These are phyloP conservation scores for Dictyostelium intermedium DNA, from an alignment of 78 protist genomes.

Conservation along the genomic window DNA sequence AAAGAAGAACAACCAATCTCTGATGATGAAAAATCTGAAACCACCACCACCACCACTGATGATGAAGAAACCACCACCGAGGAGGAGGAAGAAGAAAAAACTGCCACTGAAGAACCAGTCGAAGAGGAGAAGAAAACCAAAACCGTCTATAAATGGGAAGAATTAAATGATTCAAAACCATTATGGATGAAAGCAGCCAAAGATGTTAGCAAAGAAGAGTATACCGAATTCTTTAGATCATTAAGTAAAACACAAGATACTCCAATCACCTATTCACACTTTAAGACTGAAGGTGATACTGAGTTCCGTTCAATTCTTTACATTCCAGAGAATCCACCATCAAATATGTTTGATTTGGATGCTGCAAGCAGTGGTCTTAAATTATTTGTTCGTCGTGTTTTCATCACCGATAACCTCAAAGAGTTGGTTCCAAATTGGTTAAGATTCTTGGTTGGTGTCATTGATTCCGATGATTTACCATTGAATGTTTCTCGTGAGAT, in stretches of 20 bases:
- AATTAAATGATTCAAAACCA: constrained; percentile 95
- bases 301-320: constrained; percentile 95
- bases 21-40: constrained; percentile 57
- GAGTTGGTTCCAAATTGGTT: constrained; percentile 98
- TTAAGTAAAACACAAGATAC: constrained; percentile 88
- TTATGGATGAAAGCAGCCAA: constrained; percentile 97
- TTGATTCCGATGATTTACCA: constrained; percentile 99
- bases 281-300: constrained; percentile 93
- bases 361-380: constrained; percentile 80
- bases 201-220: constrained; percentile 96
- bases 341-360: constrained; percentile 79
- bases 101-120: not conserved
- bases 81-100: constrained; percentile 69
- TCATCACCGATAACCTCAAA: constrained; percentile 95
- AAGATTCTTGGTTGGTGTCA: constrained; percentile 96
- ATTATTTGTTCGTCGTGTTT: constrained; percentile 98
- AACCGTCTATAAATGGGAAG: constrained; percentile 91
- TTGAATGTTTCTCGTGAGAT: constrained; percentile 99
- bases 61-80: constrained; percentile 83
- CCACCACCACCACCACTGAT: constrained; percentile 51
- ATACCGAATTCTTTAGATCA: constrained; percentile 96
- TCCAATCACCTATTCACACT: constrained; percentile 95
- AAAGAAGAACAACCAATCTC: constrained; percentile 75
- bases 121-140: not conserved
- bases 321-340: constrained; percentile 94